Percentiles rank a stretch among this genome's conserved stretches.
Evolutionary conservation across 108 stramenopile genomes (phyloP).

Genomic region (Cyclostephanos tholiformis): DNA sequence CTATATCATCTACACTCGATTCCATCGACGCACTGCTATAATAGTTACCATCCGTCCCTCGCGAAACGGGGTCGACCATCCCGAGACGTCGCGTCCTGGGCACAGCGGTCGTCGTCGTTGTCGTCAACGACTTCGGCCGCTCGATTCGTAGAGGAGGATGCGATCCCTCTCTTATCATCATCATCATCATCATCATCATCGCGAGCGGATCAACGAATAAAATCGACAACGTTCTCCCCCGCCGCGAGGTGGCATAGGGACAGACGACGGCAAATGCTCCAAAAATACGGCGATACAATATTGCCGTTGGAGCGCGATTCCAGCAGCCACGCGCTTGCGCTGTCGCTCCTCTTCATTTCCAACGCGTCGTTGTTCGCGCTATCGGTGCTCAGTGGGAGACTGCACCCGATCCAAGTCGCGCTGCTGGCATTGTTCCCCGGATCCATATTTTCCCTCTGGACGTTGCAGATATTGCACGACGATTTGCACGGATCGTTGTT

Average conservation of each 20-base stretch:
- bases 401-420: conserved; percentile 20
- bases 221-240: conserved; percentile 27
- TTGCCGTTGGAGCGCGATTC: conserved; percentile 52
- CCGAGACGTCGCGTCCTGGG: not conserved
- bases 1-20: not conserved
- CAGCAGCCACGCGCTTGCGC: conserved; percentile 53
- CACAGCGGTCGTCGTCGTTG: not conserved
- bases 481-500: conserved; percentile 65
- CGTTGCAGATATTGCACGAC: conserved; percentile 78
- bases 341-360: conserved; percentile 57
- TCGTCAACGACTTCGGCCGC: not conserved
- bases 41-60: not conserved
- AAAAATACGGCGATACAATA: conserved; percentile 62
- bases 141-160: not conserved
- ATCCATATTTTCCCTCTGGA: conserved; percentile 73
- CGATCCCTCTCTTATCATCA: not conserved
- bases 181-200: no score
- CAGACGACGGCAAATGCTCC: conserved; percentile 66
- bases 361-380: conserved; percentile 56
- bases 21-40: conserved; percentile 1
- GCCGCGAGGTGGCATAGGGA: conserved; percentile 75
- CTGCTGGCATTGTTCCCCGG: conserved; percentile 70
- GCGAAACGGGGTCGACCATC: not conserved
- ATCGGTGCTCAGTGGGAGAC: conserved; percentile 40
- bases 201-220: not conserved